Evolutionary conservation across 2,329 filamentous ascomycete species (phyloP), one percentile per base, ranked within the genome.

Genomic region (Sporothrix euskadiensis): DNA sequence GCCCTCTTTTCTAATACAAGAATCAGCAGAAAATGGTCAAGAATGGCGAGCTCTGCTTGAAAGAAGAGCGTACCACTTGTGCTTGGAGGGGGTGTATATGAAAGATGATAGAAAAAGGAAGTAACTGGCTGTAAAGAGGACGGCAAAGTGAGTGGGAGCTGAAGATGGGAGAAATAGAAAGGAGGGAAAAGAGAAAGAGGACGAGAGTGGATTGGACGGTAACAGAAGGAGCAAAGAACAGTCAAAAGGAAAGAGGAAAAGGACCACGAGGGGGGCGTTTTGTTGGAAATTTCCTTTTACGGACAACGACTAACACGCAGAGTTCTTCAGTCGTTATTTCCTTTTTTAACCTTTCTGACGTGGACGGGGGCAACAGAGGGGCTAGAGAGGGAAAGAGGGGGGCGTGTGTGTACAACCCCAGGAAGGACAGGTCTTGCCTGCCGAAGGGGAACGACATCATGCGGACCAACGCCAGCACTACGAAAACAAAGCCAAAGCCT

Each of bases 241-340:
- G 26, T 6, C n/a, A 66, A 30, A 35, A 22, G 66, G 44, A 8
- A 19, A 71, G 22, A 19, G 22, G 35, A 56, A 59, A 49, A 32
- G 10, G 22, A 32, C 32, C 6, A 54, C 10, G 26, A 44, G 14
- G 39, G 7, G 7, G 14, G 47, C 35, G 19, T 54, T 47, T 35
- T 61, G 73, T 49, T 26, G 65, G 39, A 59, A 74, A 74, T 74
- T 74, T 19, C 73, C 73, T 56, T 63, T 71, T 71, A 30, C n/a
- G 71, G 71, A 73, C 65, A 61, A 61, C 61, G 19, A 52, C 57
- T 41, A 69, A 68, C 71, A 73, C 22, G 26, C 10, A 49, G 22
- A 66, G 63, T 66, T 47, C 30, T 47, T 59, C 35, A 7, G 30
- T 9, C 16, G 32, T 68, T 32, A 4, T 1, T 35, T 49, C 44